Evolutionary conservation across 2,329 filamentous ascomycete genomes (phyloP), one percentile per base, ranked within the genome.

Genomic region (Talaromyces islandicus): DNA sequence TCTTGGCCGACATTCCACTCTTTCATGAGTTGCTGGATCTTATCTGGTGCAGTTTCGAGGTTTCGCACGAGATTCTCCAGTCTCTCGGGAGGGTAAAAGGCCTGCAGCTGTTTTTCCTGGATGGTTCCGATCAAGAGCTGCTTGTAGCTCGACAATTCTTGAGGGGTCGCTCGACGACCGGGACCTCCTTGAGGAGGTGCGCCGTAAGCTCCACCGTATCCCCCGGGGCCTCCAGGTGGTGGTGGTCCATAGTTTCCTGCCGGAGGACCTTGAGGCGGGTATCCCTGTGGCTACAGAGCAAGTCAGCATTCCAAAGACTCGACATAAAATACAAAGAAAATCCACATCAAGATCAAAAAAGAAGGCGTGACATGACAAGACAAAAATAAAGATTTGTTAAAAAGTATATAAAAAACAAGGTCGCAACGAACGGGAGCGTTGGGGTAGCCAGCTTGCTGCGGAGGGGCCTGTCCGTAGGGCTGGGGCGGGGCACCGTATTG

Each of bases 31-130:
- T 79, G 79, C 62, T 81, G 80, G 64, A 87, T 77, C 68, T 83
- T 80, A 56, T 55, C 64, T 0, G 73, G 73, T 3, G 71, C 73
- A 12, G 64, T 67, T 58, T 67, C 68, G n/a, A 75, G 66, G 1
- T 58, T 60, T 53, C 73, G 70, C 4, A 75, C 66, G 24, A 75
- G 57, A 21, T 60, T 58, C 30, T 75, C 69, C 14, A 75, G 62
- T 55, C 78, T 80, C 62, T 81, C 80, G 9, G 81, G 83, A 2
- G 83, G 83, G 66, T 85, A 86, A 73, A 87, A 85, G 56, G 68
- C 69, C 63, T 86, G 81, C 11, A 88, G 74, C 12, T 78, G 73
- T 71, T 86, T 86, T 74, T 87, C 84, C 67, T 84, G 83, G 65
- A 88, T 82, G 4, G 81, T 81, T 41, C 72, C 70, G 64, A 83